Evolutionary conservation across 2,329 filamentous ascomycete species (phyloP).

Genomic region (Alternaria incomplexa): DNA sequence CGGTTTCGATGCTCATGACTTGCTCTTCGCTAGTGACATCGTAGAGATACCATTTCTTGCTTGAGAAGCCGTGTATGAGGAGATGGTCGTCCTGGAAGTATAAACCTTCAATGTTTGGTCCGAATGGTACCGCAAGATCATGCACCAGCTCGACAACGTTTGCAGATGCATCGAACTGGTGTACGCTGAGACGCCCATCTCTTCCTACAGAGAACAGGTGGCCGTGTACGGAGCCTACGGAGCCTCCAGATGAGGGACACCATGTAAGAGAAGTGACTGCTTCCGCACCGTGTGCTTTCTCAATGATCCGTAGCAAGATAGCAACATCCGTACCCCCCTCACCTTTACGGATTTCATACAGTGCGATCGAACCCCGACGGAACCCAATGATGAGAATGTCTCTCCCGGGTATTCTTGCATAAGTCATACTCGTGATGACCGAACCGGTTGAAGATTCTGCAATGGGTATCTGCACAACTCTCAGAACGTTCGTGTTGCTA

Average conservation of each 20-base stretch:
- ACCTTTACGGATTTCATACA: slow-evolving; percentile 48
- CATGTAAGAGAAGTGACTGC: slow-evolving; percentile 70
- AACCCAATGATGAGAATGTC: slow-evolving; percentile 61
- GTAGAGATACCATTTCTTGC: slow-evolving; percentile 81
- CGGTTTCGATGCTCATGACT: slow-evolving; percentile 76
- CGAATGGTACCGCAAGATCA: slow-evolving; percentile 71
- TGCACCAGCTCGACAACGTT: slow-evolving; percentile 61
- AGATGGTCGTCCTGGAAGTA: slow-evolving; percentile 64
- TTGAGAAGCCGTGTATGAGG: slow-evolving; percentile 79
- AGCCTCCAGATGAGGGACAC: slow-evolving; percentile 43
- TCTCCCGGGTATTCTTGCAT: slow-evolving; percentile 24
- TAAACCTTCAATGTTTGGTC: slow-evolving; percentile 76
- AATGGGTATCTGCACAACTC: slow-evolving; percentile 18
- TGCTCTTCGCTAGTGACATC: slow-evolving; percentile 75
- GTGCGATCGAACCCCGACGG: slow-evolving; percentile 60
- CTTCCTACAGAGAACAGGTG: slow-evolving; percentile 75
- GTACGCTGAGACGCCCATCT: slow-evolving; percentile 77
- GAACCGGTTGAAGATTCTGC: slow-evolving; percentile 52
- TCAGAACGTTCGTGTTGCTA: not conserved
- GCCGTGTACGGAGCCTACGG: slow-evolving; percentile 39
- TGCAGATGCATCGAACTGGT: slow-evolving; percentile 43
- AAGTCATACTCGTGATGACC: slow-evolving; percentile 58
- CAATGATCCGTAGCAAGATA: slow-evolving; percentile 23
- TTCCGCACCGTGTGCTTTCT: slow-evolving; percentile 59
- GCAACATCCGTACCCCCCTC: not conserved